Conservation (phyloP, 2,329 filamentous ascomycete species). For the Meredithiella fracta region DNA sequence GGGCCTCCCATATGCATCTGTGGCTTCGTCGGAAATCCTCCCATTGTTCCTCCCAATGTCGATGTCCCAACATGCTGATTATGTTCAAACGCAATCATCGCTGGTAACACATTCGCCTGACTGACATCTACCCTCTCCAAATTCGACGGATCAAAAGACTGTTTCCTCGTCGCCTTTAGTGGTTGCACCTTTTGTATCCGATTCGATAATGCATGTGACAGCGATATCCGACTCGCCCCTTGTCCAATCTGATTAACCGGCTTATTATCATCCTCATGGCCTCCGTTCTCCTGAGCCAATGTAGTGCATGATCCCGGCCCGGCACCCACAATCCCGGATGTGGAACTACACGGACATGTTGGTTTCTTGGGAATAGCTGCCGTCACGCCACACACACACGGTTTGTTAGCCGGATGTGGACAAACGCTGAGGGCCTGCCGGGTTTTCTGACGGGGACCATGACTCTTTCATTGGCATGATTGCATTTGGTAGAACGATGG, state of each 20-base stretch:
- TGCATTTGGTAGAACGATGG: conserved; percentile 61
- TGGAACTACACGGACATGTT: conserved; percentile 34
- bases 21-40: conserved; percentile 17
- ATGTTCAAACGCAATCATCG: conserved; percentile 6
- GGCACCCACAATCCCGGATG: neutral
- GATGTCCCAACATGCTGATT: neutral
- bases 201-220: conserved; percentile 19
- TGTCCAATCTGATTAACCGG: neutral
- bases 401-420: conserved; percentile 44
- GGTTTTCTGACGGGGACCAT: conserved; percentile 58
- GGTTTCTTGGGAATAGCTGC: conserved; percentile 44
- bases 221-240: neutral
- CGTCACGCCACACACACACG: conserved; percentile 49
- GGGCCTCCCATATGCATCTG: conserved; percentile 14
- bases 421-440: conserved; percentile 54
- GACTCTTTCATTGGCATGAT: conserved; percentile 48
- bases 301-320: neutral
- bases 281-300: neutral
- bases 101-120: conserved; percentile 32
- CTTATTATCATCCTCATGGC: neutral
- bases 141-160: conserved; percentile 32
- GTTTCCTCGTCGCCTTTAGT: conserved; percentile 25
- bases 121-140: conserved; percentile 38
- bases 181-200: conserved; percentile 32
- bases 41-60: neutral